These are phyloP conservation scores for Colletotrichum melonis DNA, from an alignment of 2,329 filamentous ascomycete species.

Conservation along the genomic window DNA sequence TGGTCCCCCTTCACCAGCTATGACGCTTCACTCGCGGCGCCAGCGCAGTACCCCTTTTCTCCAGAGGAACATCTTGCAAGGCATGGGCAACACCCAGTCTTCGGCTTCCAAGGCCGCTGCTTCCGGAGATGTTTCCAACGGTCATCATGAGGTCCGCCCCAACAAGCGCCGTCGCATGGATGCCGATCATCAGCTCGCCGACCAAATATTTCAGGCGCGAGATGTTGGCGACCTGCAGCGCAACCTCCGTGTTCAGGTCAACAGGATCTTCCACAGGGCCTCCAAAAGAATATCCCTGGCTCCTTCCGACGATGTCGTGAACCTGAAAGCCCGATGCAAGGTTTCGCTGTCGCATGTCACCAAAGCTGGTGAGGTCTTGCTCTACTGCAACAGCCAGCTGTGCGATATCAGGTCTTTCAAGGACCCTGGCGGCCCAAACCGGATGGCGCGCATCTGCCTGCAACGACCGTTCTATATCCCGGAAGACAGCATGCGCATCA, in stretches of 20 bases:
- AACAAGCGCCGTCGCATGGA: conserved; percentile 63
- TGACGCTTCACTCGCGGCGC: conserved; percentile 60
- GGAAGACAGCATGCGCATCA: conserved; percentile 61
- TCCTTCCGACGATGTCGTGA: conserved; percentile 41
- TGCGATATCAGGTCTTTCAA: conserved; percentile 64
- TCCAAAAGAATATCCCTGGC: conserved; percentile 38
- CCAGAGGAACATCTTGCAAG: conserved; percentile 61
- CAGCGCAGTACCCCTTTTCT: conserved; percentile 65
- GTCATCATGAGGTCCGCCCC: conserved; percentile 52
- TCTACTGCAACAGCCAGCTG: conserved; percentile 66
- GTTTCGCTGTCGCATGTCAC: conserved; percentile 50
- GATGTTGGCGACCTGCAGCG: conserved; percentile 49
- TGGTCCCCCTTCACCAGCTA: conserved; percentile 52
- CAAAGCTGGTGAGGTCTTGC: conserved; percentile 40
- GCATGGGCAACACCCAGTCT: conserved; percentile 58
- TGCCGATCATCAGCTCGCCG: conserved; percentile 42
- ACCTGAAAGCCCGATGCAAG: conserved; percentile 54
- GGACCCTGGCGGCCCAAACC: conserved; percentile 57
- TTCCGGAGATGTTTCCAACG: conserved; percentile 46
- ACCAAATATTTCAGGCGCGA: conserved; percentile 47
- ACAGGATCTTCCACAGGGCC: conserved; percentile 64
- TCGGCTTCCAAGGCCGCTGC: conserved; percentile 50
- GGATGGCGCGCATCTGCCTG: conserved; percentile 60
- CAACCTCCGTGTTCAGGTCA: conserved; percentile 63
- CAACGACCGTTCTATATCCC: conserved; percentile 63